Evolutionary conservation across 768 basidiomycete genomes (phyloP).

Genomic region (Mrakia blollopis): DNA sequence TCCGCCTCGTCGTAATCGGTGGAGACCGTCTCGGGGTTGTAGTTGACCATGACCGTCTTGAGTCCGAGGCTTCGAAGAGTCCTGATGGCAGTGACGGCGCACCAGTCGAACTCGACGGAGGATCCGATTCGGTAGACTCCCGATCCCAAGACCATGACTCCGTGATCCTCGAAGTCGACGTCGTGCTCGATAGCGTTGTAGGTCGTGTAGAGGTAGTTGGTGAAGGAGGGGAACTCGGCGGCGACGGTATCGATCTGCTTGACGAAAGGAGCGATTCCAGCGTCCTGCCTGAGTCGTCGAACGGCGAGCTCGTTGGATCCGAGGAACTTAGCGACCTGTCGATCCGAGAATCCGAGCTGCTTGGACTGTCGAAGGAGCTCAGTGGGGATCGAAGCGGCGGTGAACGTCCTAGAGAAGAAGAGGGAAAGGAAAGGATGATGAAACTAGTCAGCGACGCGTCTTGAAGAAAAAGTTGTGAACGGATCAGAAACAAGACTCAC

Average conservation of each 20-base stretch:
- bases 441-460: constrained; percentile 8
- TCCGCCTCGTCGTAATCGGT: constrained; percentile 99
- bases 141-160: constrained; percentile 95
- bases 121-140: constrained; percentile 99
- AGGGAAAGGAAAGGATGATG: constrained; percentile 23
- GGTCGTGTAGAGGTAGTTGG: constrained; percentile 97
- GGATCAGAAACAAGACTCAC: constrained; percentile 50
- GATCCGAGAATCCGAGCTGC: constrained; percentile 92
- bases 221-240: constrained; percentile 96
- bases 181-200: constrained; percentile 97
- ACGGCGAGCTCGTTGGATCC: constrained; percentile 90
- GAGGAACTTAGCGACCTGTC: constrained; percentile 75
- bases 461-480: background rate
- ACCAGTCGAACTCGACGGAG: constrained; percentile 99
- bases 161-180: constrained; percentile 78
- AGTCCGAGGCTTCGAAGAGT: constrained; percentile 91
- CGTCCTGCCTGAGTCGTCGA: constrained; percentile 80
- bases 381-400: constrained; percentile 59
- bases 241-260: constrained; percentile 99
- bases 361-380: constrained; percentile 73
- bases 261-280: constrained; percentile 76
- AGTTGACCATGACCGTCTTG: constrained; percentile 98
- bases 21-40: constrained; percentile 98
- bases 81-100: constrained; percentile 92
- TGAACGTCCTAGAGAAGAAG: constrained; percentile 52